phyloP scores from a whole-genome alignment of 2,329 filamentous ascomycete species.

The Stromatinia cepivora region DNA sequence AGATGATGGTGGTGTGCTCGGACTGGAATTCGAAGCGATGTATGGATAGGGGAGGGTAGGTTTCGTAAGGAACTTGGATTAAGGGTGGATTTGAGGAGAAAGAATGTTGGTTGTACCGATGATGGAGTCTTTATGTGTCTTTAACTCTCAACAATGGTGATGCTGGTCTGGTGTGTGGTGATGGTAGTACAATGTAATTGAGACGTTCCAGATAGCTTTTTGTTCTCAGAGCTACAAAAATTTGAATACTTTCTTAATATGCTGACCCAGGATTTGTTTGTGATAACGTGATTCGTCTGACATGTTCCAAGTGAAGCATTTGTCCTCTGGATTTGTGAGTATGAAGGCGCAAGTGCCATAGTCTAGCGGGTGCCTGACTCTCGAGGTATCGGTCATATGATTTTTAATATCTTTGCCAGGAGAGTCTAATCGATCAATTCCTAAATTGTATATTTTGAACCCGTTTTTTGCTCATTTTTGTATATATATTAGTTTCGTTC shows the following conservation, averaged over 20 bases:
- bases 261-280: accelerated
- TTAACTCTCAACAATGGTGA: not conserved
- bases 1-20: not conserved
- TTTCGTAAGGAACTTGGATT: not conserved
- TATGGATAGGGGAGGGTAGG: not conserved
- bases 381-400: too few relatives aligned
- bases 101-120: not conserved
- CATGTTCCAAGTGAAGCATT: not conserved
- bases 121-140: too few relatives aligned
- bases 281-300: not conserved
- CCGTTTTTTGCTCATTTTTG: too few relatives aligned
- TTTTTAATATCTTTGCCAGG: too few relatives aligned
- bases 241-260: too few relatives aligned
- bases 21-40: not conserved
- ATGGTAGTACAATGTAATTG: too few relatives aligned
- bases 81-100: not conserved
- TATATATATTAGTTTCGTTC: too few relatives aligned
- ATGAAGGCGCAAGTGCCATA: too few relatives aligned
- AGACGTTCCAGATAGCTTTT: not conserved
- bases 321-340: not conserved
- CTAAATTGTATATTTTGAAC: too few relatives aligned
- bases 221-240: accelerated
- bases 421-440: too few relatives aligned
- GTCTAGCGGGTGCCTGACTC: too few relatives aligned
- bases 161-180: not conserved